These are phyloP conservation scores for Narthecium ossifragum DNA, from an alignment of 106 monocot genomes.

Conservation along the genomic window DNA sequence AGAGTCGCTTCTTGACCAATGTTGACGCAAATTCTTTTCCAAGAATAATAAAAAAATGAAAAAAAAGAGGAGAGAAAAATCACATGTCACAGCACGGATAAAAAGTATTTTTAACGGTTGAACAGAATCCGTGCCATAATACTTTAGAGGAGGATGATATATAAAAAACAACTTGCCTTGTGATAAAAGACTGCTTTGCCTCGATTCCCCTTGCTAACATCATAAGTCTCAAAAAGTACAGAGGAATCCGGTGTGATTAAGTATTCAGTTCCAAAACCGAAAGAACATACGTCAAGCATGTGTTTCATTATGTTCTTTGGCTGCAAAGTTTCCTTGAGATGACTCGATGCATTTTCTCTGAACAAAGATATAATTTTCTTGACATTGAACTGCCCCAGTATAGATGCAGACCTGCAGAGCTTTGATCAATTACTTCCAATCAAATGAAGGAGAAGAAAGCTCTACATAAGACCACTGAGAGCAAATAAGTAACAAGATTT, in stretches of 20 bases:
- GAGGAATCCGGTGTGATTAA: constrained; percentile 52
- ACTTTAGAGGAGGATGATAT: too few relatives aligned
- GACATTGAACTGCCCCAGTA: constrained; percentile 68
- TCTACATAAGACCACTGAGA: too few relatives aligned
- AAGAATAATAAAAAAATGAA: too few relatives aligned
- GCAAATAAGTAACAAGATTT: too few relatives aligned
- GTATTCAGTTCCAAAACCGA: constrained; percentile 70
- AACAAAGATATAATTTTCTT: constrained; percentile 40
- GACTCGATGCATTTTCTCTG: constrained; percentile 36
- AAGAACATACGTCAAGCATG: constrained; percentile 38
- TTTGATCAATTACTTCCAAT: background rate
- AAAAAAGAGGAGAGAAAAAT: too few relatives aligned
- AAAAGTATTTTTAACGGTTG: too few relatives aligned
- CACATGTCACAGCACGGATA: too few relatives aligned
- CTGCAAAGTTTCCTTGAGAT: constrained; percentile 33
- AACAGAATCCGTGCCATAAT: too few relatives aligned
- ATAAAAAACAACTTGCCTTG: constrained; percentile 78
- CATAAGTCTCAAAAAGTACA: constrained; percentile 52
- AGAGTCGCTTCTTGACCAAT: too few relatives aligned
- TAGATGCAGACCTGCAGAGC: constrained; percentile 56
- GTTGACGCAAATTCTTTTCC: too few relatives aligned
- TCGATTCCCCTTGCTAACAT: constrained; percentile 43
- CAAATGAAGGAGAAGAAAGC: background rate
- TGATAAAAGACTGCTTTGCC: constrained; percentile 75
- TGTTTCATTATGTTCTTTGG: constrained; percentile 33